Evolutionary conservation across 73 alveolate species (phyloP).

Genomic region (Paramecium pentaurelia): DNA sequence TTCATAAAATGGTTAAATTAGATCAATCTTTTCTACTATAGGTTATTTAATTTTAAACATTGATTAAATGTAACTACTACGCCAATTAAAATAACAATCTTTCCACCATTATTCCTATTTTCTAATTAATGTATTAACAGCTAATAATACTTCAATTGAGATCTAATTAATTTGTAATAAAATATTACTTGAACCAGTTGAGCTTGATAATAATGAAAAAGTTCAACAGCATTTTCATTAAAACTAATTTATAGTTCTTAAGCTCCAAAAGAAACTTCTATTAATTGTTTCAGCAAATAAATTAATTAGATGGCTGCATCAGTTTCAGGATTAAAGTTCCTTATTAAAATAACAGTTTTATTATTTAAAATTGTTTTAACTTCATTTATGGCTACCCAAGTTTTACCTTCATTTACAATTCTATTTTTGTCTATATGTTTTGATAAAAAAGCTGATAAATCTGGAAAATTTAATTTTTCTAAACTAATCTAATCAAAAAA

Average conservation of each 20-base stretch:
- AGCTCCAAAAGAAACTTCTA: background rate
- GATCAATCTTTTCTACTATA: background rate
- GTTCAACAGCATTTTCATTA: background rate
- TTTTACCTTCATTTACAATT: background rate
- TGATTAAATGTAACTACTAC: background rate
- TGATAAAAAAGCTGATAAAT: background rate
- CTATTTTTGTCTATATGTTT: background rate
- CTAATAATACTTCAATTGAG: background rate
- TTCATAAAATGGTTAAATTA: background rate
- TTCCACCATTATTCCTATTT: constrained; percentile 6
- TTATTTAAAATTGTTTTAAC: background rate
- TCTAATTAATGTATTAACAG: background rate
- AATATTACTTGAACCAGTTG: background rate
- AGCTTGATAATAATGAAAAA: background rate
- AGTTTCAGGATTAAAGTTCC: constrained; percentile 13
- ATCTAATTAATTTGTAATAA: background rate
- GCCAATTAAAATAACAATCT: constrained; percentile 6
- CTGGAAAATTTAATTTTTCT: background rate
- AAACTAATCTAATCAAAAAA: background rate
- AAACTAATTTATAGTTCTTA: constrained; percentile 5
- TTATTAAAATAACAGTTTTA: background rate
- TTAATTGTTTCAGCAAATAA: background rate
- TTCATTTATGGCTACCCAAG: constrained; percentile 24
- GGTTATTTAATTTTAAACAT: background rate
- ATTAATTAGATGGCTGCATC: constrained; percentile 25